Percentiles rank a stretch among this genome's conserved stretches.
These are phyloP conservation scores for Colletotrichum cordylinicola DNA, from an alignment of 2,329 filamentous ascomycete genomes.

Conservation along the genomic window DNA sequence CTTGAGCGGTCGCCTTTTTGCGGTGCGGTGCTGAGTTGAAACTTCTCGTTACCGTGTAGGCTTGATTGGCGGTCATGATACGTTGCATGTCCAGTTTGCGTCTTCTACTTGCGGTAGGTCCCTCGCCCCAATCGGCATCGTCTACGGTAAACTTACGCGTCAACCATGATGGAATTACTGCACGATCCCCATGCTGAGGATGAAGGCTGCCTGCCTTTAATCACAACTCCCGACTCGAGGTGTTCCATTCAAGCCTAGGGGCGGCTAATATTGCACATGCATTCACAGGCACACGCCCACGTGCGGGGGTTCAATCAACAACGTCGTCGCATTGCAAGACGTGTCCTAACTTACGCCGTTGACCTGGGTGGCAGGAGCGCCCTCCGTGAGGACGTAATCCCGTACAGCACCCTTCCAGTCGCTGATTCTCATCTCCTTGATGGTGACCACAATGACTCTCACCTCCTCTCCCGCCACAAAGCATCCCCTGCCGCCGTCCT, in stretches of 20 bases:
- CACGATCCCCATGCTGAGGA: not conserved
- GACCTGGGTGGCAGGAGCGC: constrained; percentile 29
- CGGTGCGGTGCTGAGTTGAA: not conserved
- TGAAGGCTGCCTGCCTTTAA: not conserved
- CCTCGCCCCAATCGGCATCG: not conserved
- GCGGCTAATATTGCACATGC: not conserved
- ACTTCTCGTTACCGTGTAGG: not conserved
- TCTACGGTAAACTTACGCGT: not conserved
- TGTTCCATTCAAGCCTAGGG: not conserved
- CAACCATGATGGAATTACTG: not conserved
- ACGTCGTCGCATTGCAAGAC: not conserved
- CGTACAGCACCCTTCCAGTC: constrained; percentile 95
- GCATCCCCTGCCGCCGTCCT: constrained; percentile 63
- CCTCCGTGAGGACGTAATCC: constrained; percentile 68
- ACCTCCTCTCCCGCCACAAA: constrained; percentile 86
- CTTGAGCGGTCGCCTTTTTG: not conserved
- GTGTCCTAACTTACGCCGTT: constrained; percentile 44
- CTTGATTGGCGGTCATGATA: not conserved
- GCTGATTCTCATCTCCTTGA: constrained; percentile 85
- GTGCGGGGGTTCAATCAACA: not conserved
- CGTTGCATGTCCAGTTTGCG: not conserved
- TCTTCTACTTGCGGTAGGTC: not conserved
- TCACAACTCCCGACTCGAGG: not conserved
- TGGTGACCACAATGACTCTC: constrained; percentile 83
- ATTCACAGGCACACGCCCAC: not conserved